Percentiles rank a stretch among this genome's conserved stretches.
Evolutionary conservation across 805 yeast species (phyloP).

Genomic region (Candida loeiensis): DNA sequence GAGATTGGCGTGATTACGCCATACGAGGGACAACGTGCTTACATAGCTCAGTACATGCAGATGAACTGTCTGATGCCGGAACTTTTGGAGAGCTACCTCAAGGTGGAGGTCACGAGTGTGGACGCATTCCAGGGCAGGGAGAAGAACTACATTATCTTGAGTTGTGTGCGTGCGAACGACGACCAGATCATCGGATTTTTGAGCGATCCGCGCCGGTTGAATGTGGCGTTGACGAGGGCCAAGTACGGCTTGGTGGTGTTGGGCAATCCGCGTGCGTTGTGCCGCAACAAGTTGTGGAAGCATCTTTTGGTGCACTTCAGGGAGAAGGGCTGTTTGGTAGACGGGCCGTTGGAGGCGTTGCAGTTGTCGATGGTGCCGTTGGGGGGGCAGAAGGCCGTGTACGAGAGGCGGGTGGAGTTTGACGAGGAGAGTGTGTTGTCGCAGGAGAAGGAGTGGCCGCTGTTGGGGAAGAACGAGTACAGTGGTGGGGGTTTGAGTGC

Average conservation of each 20-base stretch:
- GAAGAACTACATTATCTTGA: slow-evolving; percentile 40
- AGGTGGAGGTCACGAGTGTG: slow-evolving; percentile 82
- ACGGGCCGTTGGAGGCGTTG: slow-evolving; percentile 79
- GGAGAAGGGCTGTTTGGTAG: slow-evolving; percentile 83
- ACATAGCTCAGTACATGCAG: slow-evolving; percentile 72
- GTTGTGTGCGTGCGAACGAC: slow-evolving; percentile 45
- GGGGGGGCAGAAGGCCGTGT: slow-evolving; percentile 3
- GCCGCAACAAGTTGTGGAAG: slow-evolving; percentile 73
- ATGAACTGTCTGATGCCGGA: slow-evolving; percentile 61
- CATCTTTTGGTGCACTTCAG: slow-evolving; percentile 72
- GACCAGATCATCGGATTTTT: slow-evolving; percentile 40
- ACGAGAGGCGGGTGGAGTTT: slow-evolving; percentile 15
- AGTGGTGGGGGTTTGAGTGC: slow-evolving; percentile 17
- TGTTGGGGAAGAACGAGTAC: slow-evolving; percentile 17
- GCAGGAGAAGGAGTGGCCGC: slow-evolving; percentile 26
- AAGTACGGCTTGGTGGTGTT: slow-evolving; percentile 49
- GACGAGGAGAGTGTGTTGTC: slow-evolving; percentile 29
- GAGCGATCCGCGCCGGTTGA: slow-evolving; percentile 42
- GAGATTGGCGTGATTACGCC: slow-evolving; percentile 94
- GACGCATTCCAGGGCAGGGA: slow-evolving; percentile 61
- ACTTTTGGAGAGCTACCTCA: slow-evolving; percentile 53
- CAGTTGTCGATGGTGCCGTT: slow-evolving; percentile 66
- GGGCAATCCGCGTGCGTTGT: slow-evolving; percentile 80
- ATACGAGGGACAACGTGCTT: slow-evolving; percentile 90
- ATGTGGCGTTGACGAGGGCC: slow-evolving; percentile 44